These are phyloP conservation scores for Claviceps quebecensis DNA, from an alignment of 2,329 filamentous ascomycete species.

Conservation along the genomic window DNA sequence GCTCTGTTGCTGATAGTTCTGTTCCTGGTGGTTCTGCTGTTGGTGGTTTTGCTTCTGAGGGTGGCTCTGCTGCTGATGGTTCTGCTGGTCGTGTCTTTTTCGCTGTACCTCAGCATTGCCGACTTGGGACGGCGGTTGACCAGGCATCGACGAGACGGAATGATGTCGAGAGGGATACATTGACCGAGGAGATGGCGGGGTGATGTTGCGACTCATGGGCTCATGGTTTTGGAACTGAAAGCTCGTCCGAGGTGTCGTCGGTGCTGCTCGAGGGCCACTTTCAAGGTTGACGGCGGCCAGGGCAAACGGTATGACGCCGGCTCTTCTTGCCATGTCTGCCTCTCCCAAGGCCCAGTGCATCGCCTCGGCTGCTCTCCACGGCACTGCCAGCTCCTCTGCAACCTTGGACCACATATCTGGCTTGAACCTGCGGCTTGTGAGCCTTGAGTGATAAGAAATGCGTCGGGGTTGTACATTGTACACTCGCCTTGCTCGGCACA, in stretches of 20 bases:
- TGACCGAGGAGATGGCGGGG: conserved; percentile 25
- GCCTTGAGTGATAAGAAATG: background rate
- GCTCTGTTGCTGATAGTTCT: conserved; percentile 10
- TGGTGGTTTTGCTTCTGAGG: conserved; percentile 15
- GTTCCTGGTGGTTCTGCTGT: conserved; percentile 1
- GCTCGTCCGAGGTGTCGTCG: conserved; percentile 25
- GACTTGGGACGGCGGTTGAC: conserved; percentile 18
- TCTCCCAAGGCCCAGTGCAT: conserved; percentile 98
- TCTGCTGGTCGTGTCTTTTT: background rate
- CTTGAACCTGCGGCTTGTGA: conserved; percentile 62
- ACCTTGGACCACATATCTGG: conserved; percentile 96
- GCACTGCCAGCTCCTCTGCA: conserved; percentile 85
- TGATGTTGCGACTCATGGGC: conserved; percentile 28
- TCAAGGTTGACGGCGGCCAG: conserved; percentile 43
- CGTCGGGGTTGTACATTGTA: background rate
- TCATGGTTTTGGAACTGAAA: conserved; percentile 34
- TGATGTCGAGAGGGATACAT: conserved; percentile 25
- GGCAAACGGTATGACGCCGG: conserved; percentile 77
- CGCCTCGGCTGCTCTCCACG: conserved; percentile 88
- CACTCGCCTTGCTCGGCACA: background rate
- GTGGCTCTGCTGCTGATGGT: background rate
- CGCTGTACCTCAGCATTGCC: conserved; percentile 9
- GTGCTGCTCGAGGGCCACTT: conserved; percentile 23
- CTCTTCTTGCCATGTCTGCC: conserved; percentile 82
- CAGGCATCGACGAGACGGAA: conserved; percentile 18